These are phyloP conservation scores for Fusarium graminum DNA, from an alignment of 2,329 filamentous ascomycete species.

Conservation along the genomic window DNA sequence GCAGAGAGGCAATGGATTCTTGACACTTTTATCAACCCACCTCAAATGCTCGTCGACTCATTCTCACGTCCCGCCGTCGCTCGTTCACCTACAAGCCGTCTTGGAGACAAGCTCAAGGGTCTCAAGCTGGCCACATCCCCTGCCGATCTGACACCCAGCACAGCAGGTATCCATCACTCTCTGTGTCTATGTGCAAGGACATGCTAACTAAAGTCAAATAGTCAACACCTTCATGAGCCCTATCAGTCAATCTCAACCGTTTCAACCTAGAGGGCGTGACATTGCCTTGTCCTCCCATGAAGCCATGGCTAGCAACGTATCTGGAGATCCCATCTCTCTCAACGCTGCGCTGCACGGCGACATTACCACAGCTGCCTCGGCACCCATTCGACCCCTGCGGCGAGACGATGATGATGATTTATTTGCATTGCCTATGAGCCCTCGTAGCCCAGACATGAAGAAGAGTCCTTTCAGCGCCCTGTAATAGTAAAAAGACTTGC, in stretches of 20 bases:
- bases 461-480: slow-evolving; percentile 81
- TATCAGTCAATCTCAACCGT: slow-evolving; percentile 52
- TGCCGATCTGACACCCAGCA: slow-evolving; percentile 68
- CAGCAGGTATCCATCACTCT: slow-evolving; percentile 59
- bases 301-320: slow-evolving; percentile 46
- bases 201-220: slow-evolving; percentile 34
- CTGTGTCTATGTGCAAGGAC: slow-evolving; percentile 26
- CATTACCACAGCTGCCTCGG: slow-evolving; percentile 30
- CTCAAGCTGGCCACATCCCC: slow-evolving; percentile 82
- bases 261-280: slow-evolving; percentile 51
- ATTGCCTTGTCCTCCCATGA: slow-evolving; percentile 56
- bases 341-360: slow-evolving; percentile 51
- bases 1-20: slow-evolving; percentile 90
- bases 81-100: slow-evolving; percentile 74
- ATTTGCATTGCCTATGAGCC: slow-evolving; percentile 89
- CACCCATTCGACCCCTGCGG: slow-evolving; percentile 34
- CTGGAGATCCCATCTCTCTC: slow-evolving; percentile 51
- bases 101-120: slow-evolving; percentile 84
- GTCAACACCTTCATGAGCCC: slow-evolving; percentile 55
- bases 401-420: slow-evolving; percentile 76
- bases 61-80: slow-evolving; percentile 64
- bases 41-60: slow-evolving; percentile 36
- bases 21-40: slow-evolving; percentile 71
- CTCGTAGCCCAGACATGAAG: slow-evolving; percentile 86
- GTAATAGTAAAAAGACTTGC: slow-evolving; percentile 18